Conservation (phyloP, 1,139 yeast genomes). For the Geotrichum europaeum region DNA sequence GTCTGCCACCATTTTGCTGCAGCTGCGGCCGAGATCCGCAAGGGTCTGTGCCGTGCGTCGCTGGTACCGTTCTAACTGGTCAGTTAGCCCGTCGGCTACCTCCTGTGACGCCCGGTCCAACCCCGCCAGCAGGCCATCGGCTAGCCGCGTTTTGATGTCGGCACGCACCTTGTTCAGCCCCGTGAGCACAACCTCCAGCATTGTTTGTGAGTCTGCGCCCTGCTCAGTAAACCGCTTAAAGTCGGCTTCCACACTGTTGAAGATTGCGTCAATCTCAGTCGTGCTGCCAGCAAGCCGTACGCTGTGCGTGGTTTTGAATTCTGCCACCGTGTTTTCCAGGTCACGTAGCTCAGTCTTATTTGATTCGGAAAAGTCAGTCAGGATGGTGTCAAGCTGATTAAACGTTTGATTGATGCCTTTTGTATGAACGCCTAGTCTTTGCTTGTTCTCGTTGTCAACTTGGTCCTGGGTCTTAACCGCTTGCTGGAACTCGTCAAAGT, state of each 20-base stretch:
- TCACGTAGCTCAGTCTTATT: conserved; percentile 3
- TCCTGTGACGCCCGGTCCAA: conserved; percentile 21
- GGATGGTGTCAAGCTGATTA: conserved; percentile 18
- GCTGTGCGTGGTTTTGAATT: conserved; percentile 19
- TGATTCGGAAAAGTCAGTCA: conserved; percentile 7
- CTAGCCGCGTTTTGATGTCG: conserved; percentile 22
- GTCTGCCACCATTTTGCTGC: neutral
- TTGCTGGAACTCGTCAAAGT: conserved; percentile 26
- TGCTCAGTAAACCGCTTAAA: conserved; percentile 12
- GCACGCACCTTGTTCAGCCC: conserved; percentile 23
- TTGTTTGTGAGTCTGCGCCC: conserved; percentile 19
- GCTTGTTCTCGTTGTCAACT: conserved; percentile 20
- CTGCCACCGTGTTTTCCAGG: conserved; percentile 5
- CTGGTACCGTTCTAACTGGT: conserved; percentile 5
- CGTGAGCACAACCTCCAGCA: conserved; percentile 21
- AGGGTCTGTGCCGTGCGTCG: neutral
- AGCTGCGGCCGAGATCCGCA: conserved; percentile 1
- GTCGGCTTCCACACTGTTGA: conserved; percentile 17
- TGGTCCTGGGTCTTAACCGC: conserved; percentile 23
- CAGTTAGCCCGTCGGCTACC: conserved; percentile 9
- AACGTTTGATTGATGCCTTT: conserved; percentile 8
- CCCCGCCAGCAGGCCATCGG: conserved; percentile 20
- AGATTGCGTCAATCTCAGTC: conserved; percentile 18
- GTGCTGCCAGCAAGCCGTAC: conserved; percentile 19
- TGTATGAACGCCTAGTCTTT: conserved; percentile 19